phyloP scores from a whole-genome alignment of 805 yeast genomes.

The Ogataea allantospora region DNA sequence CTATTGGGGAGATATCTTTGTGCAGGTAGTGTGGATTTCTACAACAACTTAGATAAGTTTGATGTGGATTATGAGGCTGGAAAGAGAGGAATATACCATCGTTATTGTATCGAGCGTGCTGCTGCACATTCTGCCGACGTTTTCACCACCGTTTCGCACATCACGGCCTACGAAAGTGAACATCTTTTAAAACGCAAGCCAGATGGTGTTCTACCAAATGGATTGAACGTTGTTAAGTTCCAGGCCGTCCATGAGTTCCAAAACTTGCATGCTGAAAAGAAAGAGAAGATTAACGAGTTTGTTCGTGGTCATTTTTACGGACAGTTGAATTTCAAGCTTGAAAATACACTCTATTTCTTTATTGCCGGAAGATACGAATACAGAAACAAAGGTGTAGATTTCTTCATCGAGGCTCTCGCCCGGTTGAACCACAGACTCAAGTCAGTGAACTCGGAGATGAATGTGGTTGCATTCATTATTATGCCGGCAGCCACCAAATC shows the following conservation, averaged over 20 bases:
- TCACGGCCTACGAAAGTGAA: conserved; percentile 95
- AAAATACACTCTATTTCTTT: conserved; percentile 90
- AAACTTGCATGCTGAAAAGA: conserved; percentile 87
- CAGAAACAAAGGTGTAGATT: conserved; percentile 94
- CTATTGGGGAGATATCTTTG: conserved; percentile 90
- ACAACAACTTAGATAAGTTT: conserved; percentile 80
- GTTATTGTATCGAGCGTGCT: conserved; percentile 94
- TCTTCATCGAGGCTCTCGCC: conserved; percentile 89
- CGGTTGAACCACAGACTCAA: conserved; percentile 86
- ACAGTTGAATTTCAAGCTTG: conserved; percentile 89
- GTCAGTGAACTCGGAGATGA: conserved; percentile 76
- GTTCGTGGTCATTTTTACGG: conserved; percentile 98
- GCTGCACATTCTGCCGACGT: conserved; percentile 97
- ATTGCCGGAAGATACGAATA: conserved; percentile 97
- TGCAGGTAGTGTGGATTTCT: conserved; percentile 95
- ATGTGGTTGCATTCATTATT: conserved; percentile 94
- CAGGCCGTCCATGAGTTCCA: conserved; percentile 98
- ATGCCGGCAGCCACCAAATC: conserved; percentile 97
- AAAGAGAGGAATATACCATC: conserved; percentile 92
- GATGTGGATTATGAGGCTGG: conserved; percentile 99
- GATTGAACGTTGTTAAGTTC: conserved; percentile 91
- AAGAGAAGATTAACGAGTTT: conserved; percentile 90
- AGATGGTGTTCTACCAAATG: conserved; percentile 96
- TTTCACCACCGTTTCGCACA: conserved; percentile 94
- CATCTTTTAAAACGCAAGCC: conserved; percentile 93